phyloP scores from a whole-genome alignment of 257 asterid species.

The Perilla frutescens region DNA sequence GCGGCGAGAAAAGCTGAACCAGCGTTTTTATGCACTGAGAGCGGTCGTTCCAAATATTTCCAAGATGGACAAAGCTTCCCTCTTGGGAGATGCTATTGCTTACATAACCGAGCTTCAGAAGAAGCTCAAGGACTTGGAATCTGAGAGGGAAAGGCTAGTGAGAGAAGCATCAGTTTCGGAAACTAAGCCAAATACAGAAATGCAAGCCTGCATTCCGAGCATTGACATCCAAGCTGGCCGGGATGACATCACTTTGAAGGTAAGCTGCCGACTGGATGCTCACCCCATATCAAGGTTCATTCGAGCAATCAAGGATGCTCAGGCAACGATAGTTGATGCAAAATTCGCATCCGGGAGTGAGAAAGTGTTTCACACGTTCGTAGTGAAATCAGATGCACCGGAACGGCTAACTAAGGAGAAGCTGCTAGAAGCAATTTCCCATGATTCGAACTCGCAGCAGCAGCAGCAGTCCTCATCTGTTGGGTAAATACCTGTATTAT shows the following conservation, averaged over 20 bases:
- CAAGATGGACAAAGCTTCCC: slow-evolving; percentile 97
- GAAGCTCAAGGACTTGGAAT: slow-evolving; percentile 75
- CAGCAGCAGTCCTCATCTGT: slow-evolving; percentile 35
- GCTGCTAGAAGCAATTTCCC: slow-evolving; percentile 60
- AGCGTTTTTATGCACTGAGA: slow-evolving; percentile 82
- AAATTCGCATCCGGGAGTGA: slow-evolving; percentile 59
- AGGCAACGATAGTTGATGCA: slow-evolving; percentile 62
- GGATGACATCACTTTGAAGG: slow-evolving; percentile 58
- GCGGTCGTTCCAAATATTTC: slow-evolving; percentile 93
- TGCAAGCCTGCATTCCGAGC: slow-evolving; percentile 36
- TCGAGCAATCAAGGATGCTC: slow-evolving; percentile 58
- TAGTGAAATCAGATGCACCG: slow-evolving; percentile 60
- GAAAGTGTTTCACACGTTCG: slow-evolving; percentile 72
- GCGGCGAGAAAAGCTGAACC: slow-evolving; percentile 88
- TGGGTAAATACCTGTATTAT: slow-evolving; percentile 33
- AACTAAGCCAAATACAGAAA: slow-evolving; percentile 41
- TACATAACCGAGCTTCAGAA: slow-evolving; percentile 93
- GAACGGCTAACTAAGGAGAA: slow-evolving; percentile 71
- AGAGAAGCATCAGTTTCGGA: slow-evolving; percentile 48
- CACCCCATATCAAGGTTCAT: slow-evolving; percentile 69
- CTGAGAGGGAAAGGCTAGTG: slow-evolving; percentile 54
- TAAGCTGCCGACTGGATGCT: slow-evolving; percentile 60
- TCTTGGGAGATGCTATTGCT: slow-evolving; percentile 90
- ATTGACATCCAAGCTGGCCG: slow-evolving; percentile 52
- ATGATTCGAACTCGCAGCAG: slow-evolving; percentile 41